Evolutionary conservation across 2,329 filamentous ascomycete species (phyloP).

Genomic region (Aureobasidium sp.): DNA sequence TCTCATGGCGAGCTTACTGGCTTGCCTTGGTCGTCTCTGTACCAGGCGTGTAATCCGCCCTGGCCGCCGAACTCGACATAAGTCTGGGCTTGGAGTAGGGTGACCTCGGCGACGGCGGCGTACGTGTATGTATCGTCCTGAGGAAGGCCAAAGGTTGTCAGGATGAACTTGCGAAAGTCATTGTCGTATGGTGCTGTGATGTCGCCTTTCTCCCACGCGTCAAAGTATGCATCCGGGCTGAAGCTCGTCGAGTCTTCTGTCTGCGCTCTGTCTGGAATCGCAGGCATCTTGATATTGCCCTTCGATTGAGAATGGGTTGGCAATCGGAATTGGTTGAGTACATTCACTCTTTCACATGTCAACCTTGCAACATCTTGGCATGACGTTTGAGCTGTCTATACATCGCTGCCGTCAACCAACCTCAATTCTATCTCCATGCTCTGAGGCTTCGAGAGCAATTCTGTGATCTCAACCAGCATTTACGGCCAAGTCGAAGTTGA

Average conservation of each 20-base stretch:
- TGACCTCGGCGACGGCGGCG: conserved; percentile 44
- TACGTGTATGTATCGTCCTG: conserved; percentile 43
- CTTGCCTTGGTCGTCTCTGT: conserved; percentile 35
- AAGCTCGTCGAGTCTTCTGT: conserved; percentile 39
- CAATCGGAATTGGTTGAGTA: neutral
- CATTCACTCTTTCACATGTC: conserved; percentile 1
- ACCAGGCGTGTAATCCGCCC: conserved; percentile 47
- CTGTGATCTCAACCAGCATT: no score
- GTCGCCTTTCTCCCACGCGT: conserved; percentile 35
- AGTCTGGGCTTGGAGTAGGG: conserved; percentile 42
- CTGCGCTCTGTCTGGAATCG: conserved; percentile 26
- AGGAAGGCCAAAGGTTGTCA: conserved; percentile 41
- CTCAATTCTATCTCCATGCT: neutral
- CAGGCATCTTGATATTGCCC: conserved; percentile 21
- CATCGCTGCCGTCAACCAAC: neutral
- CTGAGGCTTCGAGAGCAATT: neutral
- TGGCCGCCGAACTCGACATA: conserved; percentile 41
- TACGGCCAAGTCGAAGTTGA: no score
- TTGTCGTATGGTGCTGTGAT: conserved; percentile 33
- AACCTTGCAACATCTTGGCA: conserved; percentile 1
- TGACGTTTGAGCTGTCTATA: neutral
- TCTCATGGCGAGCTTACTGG: conserved; percentile 25
- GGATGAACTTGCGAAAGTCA: conserved; percentile 41
- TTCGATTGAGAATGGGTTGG: neutral
- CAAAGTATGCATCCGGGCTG: conserved; percentile 40